Evolutionary conservation across 2,329 filamentous ascomycete species (phyloP).

Genomic region (Diaporthe velutina): DNA sequence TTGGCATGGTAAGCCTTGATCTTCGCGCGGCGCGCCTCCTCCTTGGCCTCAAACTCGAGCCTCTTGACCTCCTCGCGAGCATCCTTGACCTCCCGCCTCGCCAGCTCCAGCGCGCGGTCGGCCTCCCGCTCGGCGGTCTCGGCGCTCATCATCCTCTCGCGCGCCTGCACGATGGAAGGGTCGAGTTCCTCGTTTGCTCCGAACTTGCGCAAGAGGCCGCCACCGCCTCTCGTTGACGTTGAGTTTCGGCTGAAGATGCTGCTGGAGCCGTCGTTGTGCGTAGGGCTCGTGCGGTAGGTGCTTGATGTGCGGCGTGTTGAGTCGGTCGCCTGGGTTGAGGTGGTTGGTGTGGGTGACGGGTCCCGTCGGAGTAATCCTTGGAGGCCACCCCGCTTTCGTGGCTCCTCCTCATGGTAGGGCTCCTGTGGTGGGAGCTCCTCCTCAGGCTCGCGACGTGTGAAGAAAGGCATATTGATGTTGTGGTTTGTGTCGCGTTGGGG

Average conservation of each 20-base stretch:
- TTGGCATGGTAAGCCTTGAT: slow-evolving; percentile 76
- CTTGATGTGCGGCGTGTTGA: slow-evolving; percentile 24
- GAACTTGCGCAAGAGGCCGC: slow-evolving; percentile 59
- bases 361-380: slow-evolving; percentile 50
- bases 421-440: slow-evolving; percentile 49
- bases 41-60: slow-evolving; percentile 74
- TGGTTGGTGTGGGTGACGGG: slow-evolving; percentile 46
- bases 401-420: slow-evolving; percentile 45
- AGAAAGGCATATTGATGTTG: slow-evolving; percentile 49
- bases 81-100: slow-evolving; percentile 68
- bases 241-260: slow-evolving; percentile 47
- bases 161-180: slow-evolving; percentile 71
- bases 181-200: slow-evolving; percentile 65
- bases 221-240: slow-evolving; percentile 47
- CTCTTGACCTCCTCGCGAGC: slow-evolving; percentile 73
- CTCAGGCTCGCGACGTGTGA: slow-evolving; percentile 48
- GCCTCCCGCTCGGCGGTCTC: slow-evolving; percentile 75
- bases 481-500: slow-evolving; percentile 7
- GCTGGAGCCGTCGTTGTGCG: slow-evolving; percentile 43
- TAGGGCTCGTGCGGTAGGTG: slow-evolving; percentile 39
- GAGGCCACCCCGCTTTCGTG: slow-evolving; percentile 50
- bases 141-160: slow-evolving; percentile 72
- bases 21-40: slow-evolving; percentile 74
- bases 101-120: slow-evolving; percentile 71
- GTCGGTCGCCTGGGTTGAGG: slow-evolving; percentile 43